Evolutionary conservation across 1,139 yeast genomes (phyloP).

Genomic region (Diutina sp.): DNA sequence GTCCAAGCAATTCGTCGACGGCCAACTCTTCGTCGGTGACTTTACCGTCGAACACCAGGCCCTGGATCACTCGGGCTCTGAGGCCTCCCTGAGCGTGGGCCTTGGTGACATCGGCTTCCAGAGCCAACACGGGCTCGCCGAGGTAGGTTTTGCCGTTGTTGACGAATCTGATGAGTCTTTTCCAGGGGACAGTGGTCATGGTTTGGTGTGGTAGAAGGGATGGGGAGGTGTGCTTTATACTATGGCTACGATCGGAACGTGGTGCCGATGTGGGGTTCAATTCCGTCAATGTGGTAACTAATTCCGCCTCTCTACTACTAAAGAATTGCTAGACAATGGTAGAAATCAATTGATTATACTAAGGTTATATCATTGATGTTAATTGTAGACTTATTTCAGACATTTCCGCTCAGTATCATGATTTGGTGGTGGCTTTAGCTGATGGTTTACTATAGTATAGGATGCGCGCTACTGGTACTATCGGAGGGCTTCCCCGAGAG

Average conservation of each 20-base stretch:
- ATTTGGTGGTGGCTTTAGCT: no score
- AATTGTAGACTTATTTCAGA: no score
- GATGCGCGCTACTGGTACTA: no score
- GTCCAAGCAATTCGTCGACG: slow-evolving; percentile 21
- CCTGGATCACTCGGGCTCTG: slow-evolving; percentile 22
- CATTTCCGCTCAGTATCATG: no score
- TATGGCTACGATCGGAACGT: neutral
- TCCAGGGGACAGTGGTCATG: slow-evolving; percentile 2
- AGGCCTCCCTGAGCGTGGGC: neutral
- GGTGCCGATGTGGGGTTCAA: neutral
- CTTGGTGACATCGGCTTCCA: neutral
- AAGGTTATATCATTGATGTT: no score
- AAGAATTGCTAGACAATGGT: no score
- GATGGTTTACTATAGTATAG: no score
- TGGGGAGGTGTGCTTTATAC: neutral
- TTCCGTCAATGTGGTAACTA: neutral
- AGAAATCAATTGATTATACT: no score
- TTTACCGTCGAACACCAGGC: slow-evolving; percentile 25
- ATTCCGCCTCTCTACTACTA: no score
- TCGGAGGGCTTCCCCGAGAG: no score
- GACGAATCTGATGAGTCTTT: slow-evolving; percentile 1
- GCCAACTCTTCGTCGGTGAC: slow-evolving; percentile 21
- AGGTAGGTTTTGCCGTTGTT: slow-evolving; percentile 1
- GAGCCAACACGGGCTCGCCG: neutral
- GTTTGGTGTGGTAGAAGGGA: neutral